Base-by-base conservation (phyloP, 2,329 filamentous ascomycete species). In the Akanthomyces uredinophilus region DNA sequence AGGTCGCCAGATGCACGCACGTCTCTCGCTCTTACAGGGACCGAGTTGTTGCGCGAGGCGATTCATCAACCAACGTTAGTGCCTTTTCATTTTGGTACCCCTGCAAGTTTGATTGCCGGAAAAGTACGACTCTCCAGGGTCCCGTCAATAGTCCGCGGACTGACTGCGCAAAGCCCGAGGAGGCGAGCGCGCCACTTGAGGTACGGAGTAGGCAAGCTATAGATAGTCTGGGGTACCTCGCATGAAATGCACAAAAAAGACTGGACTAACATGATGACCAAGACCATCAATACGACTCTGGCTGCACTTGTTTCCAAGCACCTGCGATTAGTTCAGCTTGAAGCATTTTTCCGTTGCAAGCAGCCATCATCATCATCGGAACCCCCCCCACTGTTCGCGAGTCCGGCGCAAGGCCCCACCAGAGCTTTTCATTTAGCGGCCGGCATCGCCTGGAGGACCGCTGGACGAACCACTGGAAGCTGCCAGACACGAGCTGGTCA, bases 361-460 rank as follows among this genome's bases (percentile, higher is more conserved):
- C 20, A 20, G 20, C 51, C 14, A 35, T 20, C 47, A 18, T 20
- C 47, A 18, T 41, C 32, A 41, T 53, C 51, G 51, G 51, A 41
- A 37, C 32, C 32, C 7, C 22, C 35, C 50, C 50, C 32, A 52
- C 49, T 41, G 50, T 54, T 54, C 22, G 22, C 51, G 14, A 41
- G 51, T 43, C 37, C 22, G 51, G 51, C 37, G 16, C 16, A 50
- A n/a, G 22, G 37, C 51, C 51, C 51, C 51, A 27, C 51, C 14
- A 41, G 35, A 54, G 51, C 51, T 29, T 7, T 54, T 16, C 11
- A 16, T 39, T 41, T 39, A 41, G 51, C 51, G 51, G 37, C 37
- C 52, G 52, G 52, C 37, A 35, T 54, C 52, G 52, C 52, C 52
- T 43, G 22, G 51, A 54, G 27, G 51, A 54, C 51, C 20, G 37